Base-by-base conservation (phyloP, 495 filamentous ascomycete species). In the Xylaria curta region DNA sequence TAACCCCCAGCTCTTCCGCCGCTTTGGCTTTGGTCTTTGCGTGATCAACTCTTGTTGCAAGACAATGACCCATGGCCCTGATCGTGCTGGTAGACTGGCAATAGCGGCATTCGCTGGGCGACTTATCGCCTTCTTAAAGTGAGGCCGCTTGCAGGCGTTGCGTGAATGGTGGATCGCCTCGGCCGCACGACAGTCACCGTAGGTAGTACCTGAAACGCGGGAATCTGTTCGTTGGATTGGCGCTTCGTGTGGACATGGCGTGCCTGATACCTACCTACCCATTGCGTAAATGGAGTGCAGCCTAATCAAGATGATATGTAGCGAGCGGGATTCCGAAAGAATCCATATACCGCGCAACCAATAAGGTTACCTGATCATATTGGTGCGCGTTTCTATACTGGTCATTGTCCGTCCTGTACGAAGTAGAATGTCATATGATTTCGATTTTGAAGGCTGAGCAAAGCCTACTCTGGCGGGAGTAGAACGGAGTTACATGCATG, bases 161-260 rank as follows among this genome's bases (percentile, higher is more conserved):
- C 19, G 26, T 49, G 17, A 17, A 44, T 8, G 38, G 36, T 66
- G 28, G 63, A 40, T 53, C 28, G 28, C 17, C 17, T 51, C 19
- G 15, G 51, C 60, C 60, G 36, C 46, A 38, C 28, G 28, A 36
- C 63, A 66, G 24, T 49, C 62, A 1, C 40, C 46, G 63, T 36
- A 49, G 44, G 63, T 36, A 49, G 44, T 44, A 67, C 65, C 65
- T 67, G 65, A 67, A 67, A 67, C 65, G 44, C 47, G 65, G 64
- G 21, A 26, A 33, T n/a, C n/a, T 67, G 65, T 44, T 67, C 64
- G 36, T 56, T 28, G 65, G 44, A 13, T 42, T 54, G 31, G 49
- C 64, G 47, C 64, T 51, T 66, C 47, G 42, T 54, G 47, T 54
- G 42, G 64, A 54, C 64, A 65, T 65, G 62, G 61, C 21, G 26